These are phyloP conservation scores for Pseudogymnoascus sp. DNA, from an alignment of 2,329 filamentous ascomycete species.

Conservation along the genomic window DNA sequence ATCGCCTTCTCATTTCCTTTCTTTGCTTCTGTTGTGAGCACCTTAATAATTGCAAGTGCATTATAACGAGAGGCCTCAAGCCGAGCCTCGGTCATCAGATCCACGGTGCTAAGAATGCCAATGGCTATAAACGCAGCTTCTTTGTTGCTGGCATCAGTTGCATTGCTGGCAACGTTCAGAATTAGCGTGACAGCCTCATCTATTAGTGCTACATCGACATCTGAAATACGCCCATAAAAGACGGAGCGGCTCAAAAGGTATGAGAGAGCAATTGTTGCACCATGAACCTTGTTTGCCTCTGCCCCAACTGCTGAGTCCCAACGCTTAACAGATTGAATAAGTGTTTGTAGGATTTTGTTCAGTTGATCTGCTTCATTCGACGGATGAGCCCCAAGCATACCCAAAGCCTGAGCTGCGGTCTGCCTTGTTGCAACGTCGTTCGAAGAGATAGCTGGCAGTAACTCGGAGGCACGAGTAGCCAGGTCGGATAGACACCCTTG, in stretches of 20 bases:
- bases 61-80: constrained; percentile 20
- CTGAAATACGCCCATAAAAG: constrained; percentile 36
- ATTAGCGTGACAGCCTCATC: constrained; percentile 36
- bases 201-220: constrained; percentile 31
- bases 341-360: constrained; percentile 33
- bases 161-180: constrained; percentile 43
- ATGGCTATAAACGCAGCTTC: constrained; percentile 50
- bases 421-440: constrained; percentile 63
- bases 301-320: constrained; percentile 52
- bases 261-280: constrained; percentile 49
- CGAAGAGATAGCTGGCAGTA: constrained; percentile 56
- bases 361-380: constrained; percentile 35
- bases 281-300: constrained; percentile 50
- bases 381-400: constrained; percentile 66
- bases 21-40: constrained; percentile 61
- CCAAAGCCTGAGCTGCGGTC: constrained; percentile 62
- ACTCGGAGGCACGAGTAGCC: constrained; percentile 38
- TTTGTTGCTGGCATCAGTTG: constrained; percentile 47
- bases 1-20: constrained; percentile 78
- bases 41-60: constrained; percentile 42
- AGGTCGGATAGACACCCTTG: constrained; percentile 44
- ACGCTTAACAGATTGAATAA: constrained; percentile 38
- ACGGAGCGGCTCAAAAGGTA: constrained; percentile 49
- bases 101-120: constrained; percentile 53
- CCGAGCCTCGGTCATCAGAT: constrained; percentile 33